Evolutionary conservation across 108 stramenopile species (phyloP).

Genomic region (Pseudonitzschia multiseries): DNA sequence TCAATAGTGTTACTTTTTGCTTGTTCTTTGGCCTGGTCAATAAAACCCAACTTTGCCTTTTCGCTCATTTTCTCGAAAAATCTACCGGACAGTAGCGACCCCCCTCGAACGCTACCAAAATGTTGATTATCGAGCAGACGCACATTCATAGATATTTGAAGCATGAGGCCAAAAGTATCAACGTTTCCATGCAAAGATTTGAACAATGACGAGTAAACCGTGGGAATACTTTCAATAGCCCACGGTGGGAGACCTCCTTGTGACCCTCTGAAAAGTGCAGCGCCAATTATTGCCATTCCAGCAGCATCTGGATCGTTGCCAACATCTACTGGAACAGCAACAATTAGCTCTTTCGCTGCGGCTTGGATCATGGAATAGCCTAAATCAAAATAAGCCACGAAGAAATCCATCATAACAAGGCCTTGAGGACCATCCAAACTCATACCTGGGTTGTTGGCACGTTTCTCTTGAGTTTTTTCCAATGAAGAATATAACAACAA

Average conservation of each 20-base stretch:
- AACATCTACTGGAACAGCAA: conserved; percentile 24
- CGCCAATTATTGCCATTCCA: conserved; percentile 63
- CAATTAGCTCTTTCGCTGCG: conserved; percentile 24
- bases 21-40: conserved; percentile 51
- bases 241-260: conserved; percentile 81
- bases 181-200: conserved; percentile 40
- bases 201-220: conserved; percentile 51
- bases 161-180: conserved; percentile 42
- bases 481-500: conserved; percentile 53
- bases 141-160: conserved; percentile 51
- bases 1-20: conserved; percentile 37
- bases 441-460: conserved; percentile 53
- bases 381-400: conserved; percentile 40
- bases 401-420: conserved; percentile 69
- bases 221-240: conserved; percentile 75
- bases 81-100: conserved; percentile 55
- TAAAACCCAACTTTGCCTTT: conserved; percentile 47
- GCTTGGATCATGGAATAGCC: conserved; percentile 47
- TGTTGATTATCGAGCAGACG: conserved; percentile 16
- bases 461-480: conserved; percentile 38
- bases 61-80: conserved; percentile 60
- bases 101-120: conserved; percentile 50
- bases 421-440: conserved; percentile 79
- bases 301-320: conserved; percentile 21
- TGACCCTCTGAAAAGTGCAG: conserved; percentile 62